phyloP scores from a whole-genome alignment of 2,329 filamentous ascomycete genomes.

The Botrytis sinoallii region DNA sequence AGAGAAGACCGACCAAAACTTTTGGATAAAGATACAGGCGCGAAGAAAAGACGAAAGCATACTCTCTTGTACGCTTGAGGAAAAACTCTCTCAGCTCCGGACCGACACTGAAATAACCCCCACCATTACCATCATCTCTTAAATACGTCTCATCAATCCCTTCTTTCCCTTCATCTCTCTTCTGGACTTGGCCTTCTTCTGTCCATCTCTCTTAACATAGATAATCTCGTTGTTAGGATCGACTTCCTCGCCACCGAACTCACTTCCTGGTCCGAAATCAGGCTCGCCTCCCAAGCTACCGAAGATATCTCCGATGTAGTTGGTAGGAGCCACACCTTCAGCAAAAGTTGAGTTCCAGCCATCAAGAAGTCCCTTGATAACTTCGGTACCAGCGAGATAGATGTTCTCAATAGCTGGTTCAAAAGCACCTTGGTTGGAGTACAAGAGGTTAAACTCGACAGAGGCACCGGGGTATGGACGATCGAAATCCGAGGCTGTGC shows the following conservation, averaged over 20 bases:
- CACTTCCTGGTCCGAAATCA: slow-evolving; percentile 53
- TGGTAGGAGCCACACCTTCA: slow-evolving; percentile 45
- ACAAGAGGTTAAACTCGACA: slow-evolving; percentile 57
- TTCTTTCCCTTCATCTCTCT: slow-evolving; percentile 18
- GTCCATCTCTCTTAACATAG: slow-evolving; percentile 8
- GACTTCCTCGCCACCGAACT: slow-evolving; percentile 10
- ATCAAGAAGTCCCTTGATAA: slow-evolving; percentile 56
- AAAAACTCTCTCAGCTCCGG: background rate
- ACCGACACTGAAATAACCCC: background rate
- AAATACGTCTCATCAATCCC: slow-evolving; percentile 12
- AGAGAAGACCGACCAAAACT: background rate
- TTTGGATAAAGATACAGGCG: slow-evolving; percentile 5
- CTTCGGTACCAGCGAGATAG: slow-evolving; percentile 61
- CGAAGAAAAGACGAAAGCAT: background rate
- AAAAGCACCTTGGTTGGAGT: slow-evolving; percentile 61
- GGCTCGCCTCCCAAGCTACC: slow-evolving; percentile 62
- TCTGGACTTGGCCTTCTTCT: slow-evolving; percentile 1
- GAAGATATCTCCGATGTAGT: slow-evolving; percentile 70
- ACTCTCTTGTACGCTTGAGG: background rate
- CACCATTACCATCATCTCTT: background rate
- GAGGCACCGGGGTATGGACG: slow-evolving; percentile 58
- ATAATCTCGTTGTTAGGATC: background rate
- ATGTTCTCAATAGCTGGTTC: slow-evolving; percentile 62
- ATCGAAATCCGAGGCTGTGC: slow-evolving; percentile 70
- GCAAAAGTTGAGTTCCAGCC: slow-evolving; percentile 60